A percentile compares a stretch with the other conserved stretches of the same genome.
These are phyloP conservation scores for Puccinia polysora DNA, from an alignment of 1,284 basidiomycete genomes.

Conservation along the genomic window DNA sequence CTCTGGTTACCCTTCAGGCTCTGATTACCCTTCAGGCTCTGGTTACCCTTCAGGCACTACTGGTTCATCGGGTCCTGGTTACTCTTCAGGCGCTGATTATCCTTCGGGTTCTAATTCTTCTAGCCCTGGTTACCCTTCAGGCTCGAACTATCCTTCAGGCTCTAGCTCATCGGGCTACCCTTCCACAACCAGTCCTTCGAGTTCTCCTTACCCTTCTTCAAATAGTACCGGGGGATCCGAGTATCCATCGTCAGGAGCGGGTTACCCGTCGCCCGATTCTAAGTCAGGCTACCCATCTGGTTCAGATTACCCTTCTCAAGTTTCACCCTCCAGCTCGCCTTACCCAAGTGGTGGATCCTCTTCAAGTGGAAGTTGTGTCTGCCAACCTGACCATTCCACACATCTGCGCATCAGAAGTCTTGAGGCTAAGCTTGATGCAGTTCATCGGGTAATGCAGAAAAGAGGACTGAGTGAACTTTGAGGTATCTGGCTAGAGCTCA, in stretches of 20 bases:
- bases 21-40: not conserved
- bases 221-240: not conserved
- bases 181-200: not conserved
- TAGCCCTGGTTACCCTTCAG: not conserved
- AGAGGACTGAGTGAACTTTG: slow-evolving; percentile 35
- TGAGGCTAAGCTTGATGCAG: slow-evolving; percentile 34
- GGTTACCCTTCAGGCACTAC: not conserved
- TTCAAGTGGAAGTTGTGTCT: slow-evolving; percentile 18
- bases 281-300: slow-evolving; percentile 14
- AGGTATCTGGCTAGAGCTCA: not conserved
- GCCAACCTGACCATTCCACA: slow-evolving; percentile 11
- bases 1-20: not conserved
- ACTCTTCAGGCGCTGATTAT: not conserved
- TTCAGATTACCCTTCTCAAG: not conserved
- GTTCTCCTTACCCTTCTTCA: not conserved
- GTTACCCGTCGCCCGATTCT: not conserved
- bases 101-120: not conserved
- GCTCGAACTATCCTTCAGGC: not conserved
- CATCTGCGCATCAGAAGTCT: slow-evolving; percentile 37
- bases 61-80: not conserved
- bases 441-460: slow-evolving; percentile 37
- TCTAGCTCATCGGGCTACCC: not conserved
- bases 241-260: not conserved
- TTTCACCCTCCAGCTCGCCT: not conserved
- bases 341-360: slow-evolving; percentile 18